phyloP scores from a whole-genome alignment of 192 early-diverging fungal species.

The Kickxella alabastrina region DNA sequence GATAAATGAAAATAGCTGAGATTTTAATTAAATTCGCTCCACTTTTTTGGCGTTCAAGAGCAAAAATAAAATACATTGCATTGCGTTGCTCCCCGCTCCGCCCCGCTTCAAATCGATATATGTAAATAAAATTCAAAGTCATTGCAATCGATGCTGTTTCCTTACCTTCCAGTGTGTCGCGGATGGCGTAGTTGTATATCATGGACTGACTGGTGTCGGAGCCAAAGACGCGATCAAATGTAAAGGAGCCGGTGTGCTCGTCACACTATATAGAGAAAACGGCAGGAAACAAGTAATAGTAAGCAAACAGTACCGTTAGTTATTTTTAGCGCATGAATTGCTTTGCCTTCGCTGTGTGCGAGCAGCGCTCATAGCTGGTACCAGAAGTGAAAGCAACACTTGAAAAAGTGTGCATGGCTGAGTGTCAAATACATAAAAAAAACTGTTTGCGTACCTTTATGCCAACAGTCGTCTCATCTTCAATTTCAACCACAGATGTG shows the following conservation, averaged over 20 bases:
- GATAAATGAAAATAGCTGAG: not conserved
- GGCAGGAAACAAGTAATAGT: conserved; percentile 17
- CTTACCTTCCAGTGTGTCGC: conserved; percentile 88
- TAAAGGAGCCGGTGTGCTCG: conserved; percentile 69
- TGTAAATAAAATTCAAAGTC: no score
- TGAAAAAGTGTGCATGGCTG: not conserved
- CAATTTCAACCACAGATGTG: conserved; percentile 75
- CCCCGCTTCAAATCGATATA: no score
- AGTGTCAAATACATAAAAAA: no score
- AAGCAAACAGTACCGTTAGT: not conserved
- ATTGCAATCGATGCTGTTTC: no score
- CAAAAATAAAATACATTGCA: no score
- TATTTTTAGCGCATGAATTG: no score
- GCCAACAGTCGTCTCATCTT: conserved; percentile 58
- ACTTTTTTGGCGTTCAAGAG: no score
- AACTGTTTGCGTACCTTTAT: conserved; percentile 34
- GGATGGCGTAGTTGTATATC: conserved; percentile 89
- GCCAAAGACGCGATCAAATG: conserved; percentile 92
- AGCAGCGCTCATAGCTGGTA: no score
- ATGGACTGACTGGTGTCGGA: conserved; percentile 76
- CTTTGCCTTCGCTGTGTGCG: no score
- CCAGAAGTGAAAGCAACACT: conserved; percentile 8
- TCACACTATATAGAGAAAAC: conserved; percentile 52
- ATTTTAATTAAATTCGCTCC: no score
- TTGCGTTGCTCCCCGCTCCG: no score